Evolutionary conservation across 805 yeast species (phyloP), one percentile per base, ranked within the genome.

Genomic region (Ogataea saltuana): DNA sequence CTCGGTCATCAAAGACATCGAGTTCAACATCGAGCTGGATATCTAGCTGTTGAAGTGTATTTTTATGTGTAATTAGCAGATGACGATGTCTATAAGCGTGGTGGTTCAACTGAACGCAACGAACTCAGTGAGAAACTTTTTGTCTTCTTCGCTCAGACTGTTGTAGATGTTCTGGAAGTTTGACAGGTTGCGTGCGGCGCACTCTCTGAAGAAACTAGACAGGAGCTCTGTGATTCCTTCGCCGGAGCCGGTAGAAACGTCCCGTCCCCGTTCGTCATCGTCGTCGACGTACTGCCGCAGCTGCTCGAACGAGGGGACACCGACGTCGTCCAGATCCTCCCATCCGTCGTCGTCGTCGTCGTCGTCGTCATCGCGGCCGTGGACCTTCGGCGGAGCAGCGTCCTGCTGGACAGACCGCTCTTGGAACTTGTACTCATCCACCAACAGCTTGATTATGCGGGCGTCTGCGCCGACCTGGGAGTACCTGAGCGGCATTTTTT

Each of bases 301-400:
- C 46, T 81, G 82, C 18, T 81, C 85, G 56, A 72, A 83, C 36
- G 78, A 76, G 3, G 85, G 78, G 1, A 72, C 77, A 1, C 82
- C 85, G 32, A 78, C 66, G 38, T 80, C 86, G 12, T 83, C 88
- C 47, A 83, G 67, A 53, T 85, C 93, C 54, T 86, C 93, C 90
- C 93, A 85, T 1, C 75, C 88, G 17, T 70, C 83, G 11, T 67
- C 79, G 29, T 69, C 76, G 18, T 58, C 71, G n/a, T 61, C 73
- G 25, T 56, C 38, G 22, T 34, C 22, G 12, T 55, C 72, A 4
- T 55, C 70, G 7, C 27, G 25, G 1, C 21, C 41, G 17, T 34
- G 35, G 4, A 40, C 32, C 29, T 45, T 20, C 36, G 46, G 48
- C n/a, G 55, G 55, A 1, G 68, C 45, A n/a, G 49, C 18, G 1